These are phyloP conservation scores for Amanita pallidorosea DNA, from an alignment of 768 basidiomycete genomes.

Conservation along the genomic window DNA sequence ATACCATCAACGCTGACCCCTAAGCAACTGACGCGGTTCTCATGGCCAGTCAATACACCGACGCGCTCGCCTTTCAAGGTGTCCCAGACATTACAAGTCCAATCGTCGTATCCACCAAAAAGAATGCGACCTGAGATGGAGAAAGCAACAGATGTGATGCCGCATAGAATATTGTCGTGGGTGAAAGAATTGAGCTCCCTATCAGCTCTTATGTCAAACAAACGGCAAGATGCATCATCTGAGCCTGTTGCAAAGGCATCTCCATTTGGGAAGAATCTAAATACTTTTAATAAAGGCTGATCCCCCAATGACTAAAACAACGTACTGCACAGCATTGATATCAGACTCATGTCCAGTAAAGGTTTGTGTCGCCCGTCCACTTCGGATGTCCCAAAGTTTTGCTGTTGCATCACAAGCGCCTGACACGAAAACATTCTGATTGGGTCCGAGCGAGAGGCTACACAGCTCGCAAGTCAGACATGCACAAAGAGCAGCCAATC, in stretches of 20 bases:
- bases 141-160: constrained; percentile 98
- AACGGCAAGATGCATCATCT: constrained; percentile 95
- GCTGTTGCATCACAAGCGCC: constrained; percentile 98
- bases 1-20: constrained; percentile 95
- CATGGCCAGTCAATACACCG: constrained; percentile 93
- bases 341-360: constrained; percentile 98
- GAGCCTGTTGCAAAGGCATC: constrained; percentile 99
- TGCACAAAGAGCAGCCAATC: constrained; percentile 7
- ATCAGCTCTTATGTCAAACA: constrained; percentile 97
- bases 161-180: constrained; percentile 97
- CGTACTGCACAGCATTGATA: constrained; percentile 97
- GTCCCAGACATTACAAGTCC: constrained; percentile 99
- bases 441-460: constrained; percentile 90
- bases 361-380: constrained; percentile 94
- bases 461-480: constrained; percentile 6
- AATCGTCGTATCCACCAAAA: constrained; percentile 98
- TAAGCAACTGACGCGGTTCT: constrained; percentile 95
- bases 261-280: constrained; percentile 97
- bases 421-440: constrained; percentile 93
- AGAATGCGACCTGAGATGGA: constrained; percentile 95
- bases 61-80: constrained; percentile 97
- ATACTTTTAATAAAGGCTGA: constrained; percentile 9
- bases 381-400: constrained; percentile 98
- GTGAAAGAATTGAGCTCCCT: constrained; percentile 95
- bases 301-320: constrained; percentile 13